Conservation (phyloP, 192 early-diverging fungal genomes). For the Backusella australiensis region DNA sequence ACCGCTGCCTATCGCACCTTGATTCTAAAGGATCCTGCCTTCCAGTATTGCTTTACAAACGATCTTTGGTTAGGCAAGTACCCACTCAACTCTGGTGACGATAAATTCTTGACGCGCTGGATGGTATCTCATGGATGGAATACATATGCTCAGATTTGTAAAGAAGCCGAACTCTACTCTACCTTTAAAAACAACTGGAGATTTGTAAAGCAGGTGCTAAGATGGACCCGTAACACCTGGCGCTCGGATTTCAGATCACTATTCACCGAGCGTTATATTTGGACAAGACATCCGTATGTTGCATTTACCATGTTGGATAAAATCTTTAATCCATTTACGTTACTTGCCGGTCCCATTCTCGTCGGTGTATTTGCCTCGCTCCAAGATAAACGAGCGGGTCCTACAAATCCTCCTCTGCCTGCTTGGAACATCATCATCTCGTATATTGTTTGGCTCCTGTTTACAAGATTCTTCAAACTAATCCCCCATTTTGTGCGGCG, state of each 20-base stretch:
- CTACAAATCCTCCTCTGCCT: constrained; percentile 40
- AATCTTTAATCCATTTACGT: constrained; percentile 70
- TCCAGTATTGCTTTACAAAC: constrained; percentile 69
- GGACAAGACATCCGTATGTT: constrained; percentile 65
- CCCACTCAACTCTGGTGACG: constrained; percentile 71
- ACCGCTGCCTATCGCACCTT: constrained; percentile 69
- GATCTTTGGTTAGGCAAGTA: constrained; percentile 73
- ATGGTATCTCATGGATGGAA: constrained; percentile 68
- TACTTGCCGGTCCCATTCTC: constrained; percentile 61
- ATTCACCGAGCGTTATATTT: constrained; percentile 62
- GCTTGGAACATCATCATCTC: constrained; percentile 59
- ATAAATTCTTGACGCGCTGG: constrained; percentile 77
- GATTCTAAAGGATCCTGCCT: constrained; percentile 68
- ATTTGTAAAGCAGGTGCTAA: constrained; percentile 66
- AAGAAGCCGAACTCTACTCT: constrained; percentile 63
- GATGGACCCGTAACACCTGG: constrained; percentile 79
- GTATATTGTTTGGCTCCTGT: constrained; percentile 61
- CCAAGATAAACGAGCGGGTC: constrained; percentile 32
- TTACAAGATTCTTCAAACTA: constrained; percentile 66
- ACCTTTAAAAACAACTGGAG: constrained; percentile 79
- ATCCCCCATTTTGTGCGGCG: constrained; percentile 62
- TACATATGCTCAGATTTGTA: constrained; percentile 66
- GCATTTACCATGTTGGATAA: constrained; percentile 79
- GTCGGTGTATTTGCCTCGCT: constrained; percentile 49
- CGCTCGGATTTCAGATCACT: constrained; percentile 62